Base-by-base conservation (phyloP, 768 basidiomycete genomes). In the Rhodotorula toruloides region DNA sequence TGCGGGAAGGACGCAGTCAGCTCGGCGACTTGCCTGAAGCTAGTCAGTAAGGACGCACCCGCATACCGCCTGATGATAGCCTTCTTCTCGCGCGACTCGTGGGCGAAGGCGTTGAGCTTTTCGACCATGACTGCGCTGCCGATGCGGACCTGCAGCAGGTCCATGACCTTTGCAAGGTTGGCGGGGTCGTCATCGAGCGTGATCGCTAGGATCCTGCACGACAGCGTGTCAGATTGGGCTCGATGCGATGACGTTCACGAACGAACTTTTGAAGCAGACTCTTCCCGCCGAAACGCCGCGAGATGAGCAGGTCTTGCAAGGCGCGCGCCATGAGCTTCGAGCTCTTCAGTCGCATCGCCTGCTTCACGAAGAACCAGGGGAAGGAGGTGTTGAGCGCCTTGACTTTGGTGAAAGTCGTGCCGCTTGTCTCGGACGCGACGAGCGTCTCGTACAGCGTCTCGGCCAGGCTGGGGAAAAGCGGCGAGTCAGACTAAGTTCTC, bases 121-220 rank as follows among this genome's bases (percentile, higher is more conserved):
- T 62, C 50, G 46, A 56, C 58, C 64, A 70, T 66, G 37, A 48
- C n/a, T 17, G 47, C 34, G 32, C 42, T 47, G 21, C 60, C 60
- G 50, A 70, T 66, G 17, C 64, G 59, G 4, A 59, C 52, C 16
- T 59, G 54, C 8, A 50, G 32, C 5, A 44, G 48, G 43, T 57
- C 37, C 54, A 70, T 53, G 13, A 57, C 54, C 34, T 49, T 32
- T 13, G 49, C 54, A 10, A 70, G 34, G 3, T 29, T 54, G 9
- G 12, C 53, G 1, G 68, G 68, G 37, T 70, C 68, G 52, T 70
- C 68, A 47, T 65, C 63, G 50, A 70, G 62, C 31, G 43, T 48
- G 42, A 54, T 65, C 9, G 62, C 58, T 32, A 68, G 62, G 44
- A 69, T 64, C 46, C 67, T 68, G 50, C 40, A 7, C 22, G 25